phyloP scores from a whole-genome alignment of 2,329 filamentous ascomycete species.

The Zalaria sp. region DNA sequence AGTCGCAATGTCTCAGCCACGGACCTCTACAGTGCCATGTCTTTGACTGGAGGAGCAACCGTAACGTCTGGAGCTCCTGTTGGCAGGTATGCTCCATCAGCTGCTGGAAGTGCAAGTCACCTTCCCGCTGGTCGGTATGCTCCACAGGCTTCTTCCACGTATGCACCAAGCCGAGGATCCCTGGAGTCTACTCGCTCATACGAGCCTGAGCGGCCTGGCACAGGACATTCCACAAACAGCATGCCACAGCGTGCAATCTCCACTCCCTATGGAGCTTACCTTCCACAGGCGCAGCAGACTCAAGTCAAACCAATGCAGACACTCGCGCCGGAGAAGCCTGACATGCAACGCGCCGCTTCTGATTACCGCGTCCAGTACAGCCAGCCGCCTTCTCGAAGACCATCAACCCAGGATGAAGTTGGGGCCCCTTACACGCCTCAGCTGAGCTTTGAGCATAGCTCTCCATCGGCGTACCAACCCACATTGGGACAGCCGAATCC shows the following conservation, averaged over 20 bases:
- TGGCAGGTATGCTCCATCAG: conserved; percentile 16
- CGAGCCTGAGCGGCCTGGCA: conserved; percentile 6
- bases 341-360: conserved; percentile 11
- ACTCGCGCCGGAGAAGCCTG: conserved; percentile 10
- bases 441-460: conserved; percentile 3
- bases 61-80: conserved; percentile 7
- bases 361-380: conserved; percentile 15
- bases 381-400: conserved; percentile 13
- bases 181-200: conserved; percentile 5
- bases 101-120: neutral
- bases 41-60: conserved; percentile 12
- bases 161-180: conserved; percentile 4
- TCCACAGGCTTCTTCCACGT: conserved; percentile 2
- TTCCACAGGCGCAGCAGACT: conserved; percentile 4
- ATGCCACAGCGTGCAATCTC: conserved; percentile 4
- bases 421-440: conserved; percentile 1
- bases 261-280: conserved; percentile 5
- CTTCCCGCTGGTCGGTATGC: conserved; percentile 6
- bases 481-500: neutral
- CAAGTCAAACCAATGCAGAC: neutral
- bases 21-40: conserved; percentile 55
- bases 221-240: conserved; percentile 1
- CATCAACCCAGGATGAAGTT: conserved; percentile 11
- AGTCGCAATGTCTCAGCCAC: conserved; percentile 50
- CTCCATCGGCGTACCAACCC: conserved; percentile 1